A percentile compares a stretch with the other conserved stretches of the same genome.
phyloP scores from a whole-genome alignment of 2,329 filamentous ascomycete genomes.

The Epichloe coenophiala region DNA sequence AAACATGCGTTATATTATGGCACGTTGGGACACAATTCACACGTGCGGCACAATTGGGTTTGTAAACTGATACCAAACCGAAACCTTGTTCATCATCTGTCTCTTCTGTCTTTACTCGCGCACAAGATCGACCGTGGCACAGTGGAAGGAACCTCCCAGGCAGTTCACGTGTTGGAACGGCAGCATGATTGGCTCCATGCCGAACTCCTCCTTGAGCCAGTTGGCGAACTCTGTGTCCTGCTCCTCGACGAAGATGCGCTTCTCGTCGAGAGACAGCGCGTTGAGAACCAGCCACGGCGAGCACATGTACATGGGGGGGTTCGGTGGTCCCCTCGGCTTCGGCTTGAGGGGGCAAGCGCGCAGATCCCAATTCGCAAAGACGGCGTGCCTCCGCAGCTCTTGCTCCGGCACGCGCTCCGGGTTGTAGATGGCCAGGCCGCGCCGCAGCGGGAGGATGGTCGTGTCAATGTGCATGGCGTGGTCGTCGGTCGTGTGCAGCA shows the following conservation, averaged over 20 bases:
- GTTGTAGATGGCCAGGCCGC: slow-evolving; percentile 15
- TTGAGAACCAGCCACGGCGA: slow-evolving; percentile 16
- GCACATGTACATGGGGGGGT: slow-evolving; percentile 15
- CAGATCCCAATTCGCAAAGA: slow-evolving; percentile 16
- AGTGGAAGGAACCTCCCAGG: slow-evolving; percentile 21
- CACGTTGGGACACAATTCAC: no score
- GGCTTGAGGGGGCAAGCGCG: slow-evolving; percentile 12
- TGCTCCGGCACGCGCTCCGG: slow-evolving; percentile 13
- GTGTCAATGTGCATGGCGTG: slow-evolving; percentile 20
- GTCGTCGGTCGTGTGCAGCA: slow-evolving; percentile 13
- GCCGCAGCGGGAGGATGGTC: slow-evolving; percentile 16
- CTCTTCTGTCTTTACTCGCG: not conserved
- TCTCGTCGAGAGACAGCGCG: slow-evolving; percentile 14
- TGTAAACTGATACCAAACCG: not conserved
- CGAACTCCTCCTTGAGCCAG: slow-evolving; percentile 8
- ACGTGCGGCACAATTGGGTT: not conserved
- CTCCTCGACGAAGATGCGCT: slow-evolving; percentile 15
- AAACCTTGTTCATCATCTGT: not conserved
- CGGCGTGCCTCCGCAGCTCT: slow-evolving; percentile 11
- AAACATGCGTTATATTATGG: no score
- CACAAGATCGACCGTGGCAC: slow-evolving; percentile 13
- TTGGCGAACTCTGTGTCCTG: slow-evolving; percentile 9
- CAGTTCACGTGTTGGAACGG: slow-evolving; percentile 20
- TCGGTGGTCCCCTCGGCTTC: not conserved
- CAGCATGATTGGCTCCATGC: slow-evolving; percentile 7